These are phyloP conservation scores for Alnus rubra DNA, from an alignment of 306 rosid species.

Conservation along the genomic window DNA sequence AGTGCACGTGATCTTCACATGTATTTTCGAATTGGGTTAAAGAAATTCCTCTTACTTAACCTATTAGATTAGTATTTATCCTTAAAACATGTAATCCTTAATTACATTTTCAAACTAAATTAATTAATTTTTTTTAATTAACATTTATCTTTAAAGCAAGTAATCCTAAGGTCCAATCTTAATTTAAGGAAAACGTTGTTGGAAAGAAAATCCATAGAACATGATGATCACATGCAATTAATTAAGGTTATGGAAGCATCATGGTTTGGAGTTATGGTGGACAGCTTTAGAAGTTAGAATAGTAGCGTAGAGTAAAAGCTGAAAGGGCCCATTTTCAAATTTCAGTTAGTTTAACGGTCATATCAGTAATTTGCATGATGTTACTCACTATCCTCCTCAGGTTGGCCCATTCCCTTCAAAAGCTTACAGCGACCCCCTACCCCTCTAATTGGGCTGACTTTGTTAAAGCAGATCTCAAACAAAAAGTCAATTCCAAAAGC, in stretches of 20 bases:
- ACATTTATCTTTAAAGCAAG: no score
- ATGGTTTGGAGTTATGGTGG: not conserved
- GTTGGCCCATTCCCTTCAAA: constrained; percentile 35
- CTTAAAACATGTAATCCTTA: no score
- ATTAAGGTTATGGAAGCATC: not conserved
- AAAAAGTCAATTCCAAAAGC: not conserved
- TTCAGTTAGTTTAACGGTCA: constrained; percentile 23
- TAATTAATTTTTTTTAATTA: no score
- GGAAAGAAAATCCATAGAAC: not conserved
- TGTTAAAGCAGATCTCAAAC: not conserved
- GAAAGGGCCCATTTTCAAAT: not conserved
- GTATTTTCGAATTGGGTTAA: no score
- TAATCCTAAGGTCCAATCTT: no score
- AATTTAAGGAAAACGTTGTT: no score
- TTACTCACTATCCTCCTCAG: constrained; percentile 24
- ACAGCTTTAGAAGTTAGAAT: not conserved
- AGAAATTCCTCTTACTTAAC: no score
- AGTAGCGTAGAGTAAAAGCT: constrained; percentile 23
- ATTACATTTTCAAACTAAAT: no score
- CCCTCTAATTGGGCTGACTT: constrained; percentile 13
- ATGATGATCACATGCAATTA: not conserved
- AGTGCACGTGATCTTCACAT: no score
- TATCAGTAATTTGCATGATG: constrained; percentile 13
- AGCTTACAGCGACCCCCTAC: not conserved
- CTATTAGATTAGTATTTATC: no score